A percentile compares a stretch with the other conserved stretches of the same genome.
Conservation (phyloP, 2,329 filamentous ascomycete species). For the Cladosporium cucumerinum region DNA sequence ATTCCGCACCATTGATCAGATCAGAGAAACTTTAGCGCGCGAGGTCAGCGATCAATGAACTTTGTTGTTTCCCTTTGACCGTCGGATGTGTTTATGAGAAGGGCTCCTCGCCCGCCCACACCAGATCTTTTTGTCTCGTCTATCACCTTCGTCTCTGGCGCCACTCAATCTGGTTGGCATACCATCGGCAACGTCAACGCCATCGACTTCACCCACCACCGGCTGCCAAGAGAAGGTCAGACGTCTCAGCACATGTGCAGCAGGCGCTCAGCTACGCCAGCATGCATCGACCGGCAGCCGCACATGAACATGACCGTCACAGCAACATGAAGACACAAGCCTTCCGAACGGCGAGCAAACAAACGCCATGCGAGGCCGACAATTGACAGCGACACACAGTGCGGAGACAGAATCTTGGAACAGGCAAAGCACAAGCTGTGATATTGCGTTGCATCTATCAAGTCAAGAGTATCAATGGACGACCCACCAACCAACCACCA, state of each 20-base stretch:
- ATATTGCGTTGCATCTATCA: background rate
- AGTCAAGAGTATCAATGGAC: background rate
- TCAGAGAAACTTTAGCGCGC: background rate
- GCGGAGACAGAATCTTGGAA: background rate
- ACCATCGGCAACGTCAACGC: background rate
- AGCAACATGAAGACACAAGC: background rate
- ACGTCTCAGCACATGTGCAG: background rate
- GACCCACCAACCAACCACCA: background rate
- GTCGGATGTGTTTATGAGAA: background rate
- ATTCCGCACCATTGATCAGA: background rate
- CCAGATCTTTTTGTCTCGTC: background rate
- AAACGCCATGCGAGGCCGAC: too few relatives aligned
- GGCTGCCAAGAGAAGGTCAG: background rate
- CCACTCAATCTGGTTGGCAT: background rate
- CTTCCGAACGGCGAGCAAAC: too few relatives aligned
- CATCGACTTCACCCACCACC: background rate
- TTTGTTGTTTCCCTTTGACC: background rate
- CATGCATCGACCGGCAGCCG: background rate
- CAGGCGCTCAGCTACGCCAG: background rate
- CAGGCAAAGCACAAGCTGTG: background rate
- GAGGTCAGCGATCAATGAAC: background rate
- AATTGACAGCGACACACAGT: background rate
- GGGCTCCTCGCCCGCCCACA: background rate
- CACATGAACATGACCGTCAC: background rate
- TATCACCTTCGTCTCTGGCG: background rate